Evolutionary conservation across 2,329 filamentous ascomycete species (phyloP).

Genomic region (Microdochium paspali): DNA sequence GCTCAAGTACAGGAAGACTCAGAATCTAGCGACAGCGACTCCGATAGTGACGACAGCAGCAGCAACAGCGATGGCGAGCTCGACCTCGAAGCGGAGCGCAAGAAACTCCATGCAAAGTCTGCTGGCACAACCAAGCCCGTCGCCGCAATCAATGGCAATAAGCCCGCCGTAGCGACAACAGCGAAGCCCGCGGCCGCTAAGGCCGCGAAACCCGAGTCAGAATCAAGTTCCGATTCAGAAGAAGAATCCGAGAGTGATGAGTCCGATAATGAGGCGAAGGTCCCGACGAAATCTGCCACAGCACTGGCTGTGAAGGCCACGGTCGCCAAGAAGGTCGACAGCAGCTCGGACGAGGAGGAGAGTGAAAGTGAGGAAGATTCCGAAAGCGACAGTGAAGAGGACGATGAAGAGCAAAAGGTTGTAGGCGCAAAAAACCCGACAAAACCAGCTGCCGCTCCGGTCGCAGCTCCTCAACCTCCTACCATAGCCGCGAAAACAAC

Average conservation of each 20-base stretch:
- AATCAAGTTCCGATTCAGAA: conserved; percentile 1
- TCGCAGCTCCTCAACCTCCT: conserved; percentile 7
- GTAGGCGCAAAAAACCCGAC: background rate
- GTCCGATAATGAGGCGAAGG: background rate
- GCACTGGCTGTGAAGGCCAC: conserved; percentile 10
- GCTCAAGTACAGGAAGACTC: conserved; percentile 21
- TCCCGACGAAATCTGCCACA: conserved; percentile 1
- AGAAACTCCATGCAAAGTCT: conserved; percentile 19
- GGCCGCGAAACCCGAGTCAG: conserved; percentile 8
- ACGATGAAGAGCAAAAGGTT: conserved; percentile 22
- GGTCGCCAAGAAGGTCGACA: conserved; percentile 10
- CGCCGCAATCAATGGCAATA: conserved; percentile 5
- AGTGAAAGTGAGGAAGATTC: conserved; percentile 4
- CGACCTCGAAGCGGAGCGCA: conserved; percentile 19
- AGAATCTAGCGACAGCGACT: conserved; percentile 19
- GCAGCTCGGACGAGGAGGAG: conserved; percentile 1
- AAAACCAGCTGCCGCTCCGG: background rate
- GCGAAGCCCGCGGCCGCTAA: conserved; percentile 1
- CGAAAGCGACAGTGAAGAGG: conserved; percentile 20
- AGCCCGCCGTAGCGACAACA: background rate
- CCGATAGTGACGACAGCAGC: conserved; percentile 20
- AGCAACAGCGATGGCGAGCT: conserved; percentile 21
- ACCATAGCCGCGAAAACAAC: background rate
- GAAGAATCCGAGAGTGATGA: conserved; percentile 5
- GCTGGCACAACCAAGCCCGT: conserved; percentile 14